Conservation (phyloP, 2,329 filamentous ascomycete species). For the Chrysosporium queenslandicum region DNA sequence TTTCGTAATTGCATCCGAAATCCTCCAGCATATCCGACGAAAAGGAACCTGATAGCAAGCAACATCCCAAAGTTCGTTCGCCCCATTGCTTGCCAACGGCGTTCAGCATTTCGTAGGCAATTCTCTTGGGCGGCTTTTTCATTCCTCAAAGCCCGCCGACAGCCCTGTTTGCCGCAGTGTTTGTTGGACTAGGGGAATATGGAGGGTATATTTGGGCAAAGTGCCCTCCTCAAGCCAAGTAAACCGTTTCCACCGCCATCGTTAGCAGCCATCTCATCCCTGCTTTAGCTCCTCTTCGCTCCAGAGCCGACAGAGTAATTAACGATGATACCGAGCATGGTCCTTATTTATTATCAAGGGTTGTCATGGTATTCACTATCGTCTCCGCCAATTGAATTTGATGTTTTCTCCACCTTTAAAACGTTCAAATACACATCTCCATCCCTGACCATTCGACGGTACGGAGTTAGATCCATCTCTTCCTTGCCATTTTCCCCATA, state of each 20-base stretch:
- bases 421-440: constrained; percentile 11
- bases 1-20: background rate
- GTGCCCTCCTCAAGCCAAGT: background rate
- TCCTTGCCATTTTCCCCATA: constrained; percentile 6
- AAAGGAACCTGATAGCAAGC: no score
- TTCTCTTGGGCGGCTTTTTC: background rate
- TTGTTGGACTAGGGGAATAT: background rate
- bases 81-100: background rate
- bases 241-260: background rate
- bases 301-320: constrained; percentile 1
- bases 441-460: constrained; percentile 2
- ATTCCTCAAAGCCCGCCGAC: background rate
- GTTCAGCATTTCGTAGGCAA: background rate
- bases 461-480: constrained; percentile 7
- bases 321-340: constrained; percentile 9
- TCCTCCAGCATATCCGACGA: background rate
- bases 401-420: constrained; percentile 11
- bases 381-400: constrained; percentile 5
- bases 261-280: background rate
- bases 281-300: constrained; percentile 6
- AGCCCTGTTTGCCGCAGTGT: background rate
- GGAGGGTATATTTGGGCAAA: background rate
- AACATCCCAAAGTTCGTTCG: background rate
- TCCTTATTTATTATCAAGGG: constrained; percentile 12
- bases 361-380: constrained; percentile 7